Conservation (phyloP, 371 early-diverging fungal species). For the Coemansia sp. region DNA sequence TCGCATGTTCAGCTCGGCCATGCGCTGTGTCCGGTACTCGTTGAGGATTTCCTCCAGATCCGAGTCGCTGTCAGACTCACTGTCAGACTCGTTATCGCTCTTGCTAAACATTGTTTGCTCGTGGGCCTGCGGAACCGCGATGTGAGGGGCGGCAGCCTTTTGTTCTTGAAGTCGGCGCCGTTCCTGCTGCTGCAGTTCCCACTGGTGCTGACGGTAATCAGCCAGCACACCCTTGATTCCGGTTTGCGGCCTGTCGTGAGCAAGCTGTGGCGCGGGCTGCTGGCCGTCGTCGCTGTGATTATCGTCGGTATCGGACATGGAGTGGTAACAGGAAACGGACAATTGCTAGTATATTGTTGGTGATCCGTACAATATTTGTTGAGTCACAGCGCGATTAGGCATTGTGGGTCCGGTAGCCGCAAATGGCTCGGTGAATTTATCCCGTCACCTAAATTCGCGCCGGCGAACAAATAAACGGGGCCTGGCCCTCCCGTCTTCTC, state of each 20-base stretch:
- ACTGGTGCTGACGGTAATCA: conserved; percentile 40
- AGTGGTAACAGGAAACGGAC: no score
- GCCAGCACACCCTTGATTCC: conserved; percentile 52
- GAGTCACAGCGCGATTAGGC: no score
- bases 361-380: no score
- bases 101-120: conserved; percentile 25
- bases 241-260: conserved; percentile 48
- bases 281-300: neutral
- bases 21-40: conserved; percentile 38
- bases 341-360: no score
- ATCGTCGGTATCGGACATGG: neutral
- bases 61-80: conserved; percentile 7
- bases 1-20: conserved; percentile 26
- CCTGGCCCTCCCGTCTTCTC: no score
- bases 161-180: conserved; percentile 12
- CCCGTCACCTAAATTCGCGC: no score
- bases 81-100: neutral
- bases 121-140: neutral
- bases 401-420: no score
- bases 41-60: conserved; percentile 25
- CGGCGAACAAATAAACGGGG: no score
- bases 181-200: neutral
- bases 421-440: no score
- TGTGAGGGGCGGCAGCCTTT: conserved; percentile 8
- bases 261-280: neutral